Evolutionary conservation across 345 rosid species (phyloP).

Genomic region (Adansonia digitata): DNA sequence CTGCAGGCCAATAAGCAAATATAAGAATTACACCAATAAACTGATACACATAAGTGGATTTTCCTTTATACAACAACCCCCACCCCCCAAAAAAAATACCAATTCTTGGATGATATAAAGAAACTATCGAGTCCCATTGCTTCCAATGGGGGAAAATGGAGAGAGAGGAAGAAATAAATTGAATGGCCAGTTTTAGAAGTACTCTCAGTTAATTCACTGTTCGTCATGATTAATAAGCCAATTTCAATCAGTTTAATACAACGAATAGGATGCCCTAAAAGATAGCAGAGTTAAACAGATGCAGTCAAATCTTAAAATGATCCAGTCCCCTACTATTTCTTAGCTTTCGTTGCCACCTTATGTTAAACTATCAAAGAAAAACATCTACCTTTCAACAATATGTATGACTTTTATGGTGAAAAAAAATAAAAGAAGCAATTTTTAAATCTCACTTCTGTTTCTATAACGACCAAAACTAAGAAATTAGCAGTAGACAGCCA

Average conservation of each 20-base stretch:
- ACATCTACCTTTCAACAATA: not conserved
- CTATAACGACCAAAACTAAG: not conserved
- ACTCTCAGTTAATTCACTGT: not conserved
- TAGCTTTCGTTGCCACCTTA: not conserved
- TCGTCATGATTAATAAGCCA: not conserved
- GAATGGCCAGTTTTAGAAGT: not conserved
- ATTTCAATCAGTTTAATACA: not conserved
- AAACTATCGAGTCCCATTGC: not conserved
- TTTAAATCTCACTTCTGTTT: not conserved
- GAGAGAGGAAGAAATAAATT: not conserved
- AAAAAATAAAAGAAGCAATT: not conserved
- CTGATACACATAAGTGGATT: not conserved
- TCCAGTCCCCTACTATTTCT: not conserved
- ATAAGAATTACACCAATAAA: not conserved
- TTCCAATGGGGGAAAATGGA: not conserved
- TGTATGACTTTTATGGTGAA: not conserved
- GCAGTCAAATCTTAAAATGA: not conserved
- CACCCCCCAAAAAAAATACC: not conserved
- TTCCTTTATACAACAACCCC: not conserved
- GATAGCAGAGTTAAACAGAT: not conserved
- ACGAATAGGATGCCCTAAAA: not conserved
- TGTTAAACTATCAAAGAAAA: not conserved
- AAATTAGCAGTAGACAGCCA: constrained; percentile 1
- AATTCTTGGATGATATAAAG: not conserved
- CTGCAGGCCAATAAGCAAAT: constrained; percentile 38